Base-by-base conservation (phyloP, 352 stramenopile species). In the Globisporangium alternatum region DNA sequence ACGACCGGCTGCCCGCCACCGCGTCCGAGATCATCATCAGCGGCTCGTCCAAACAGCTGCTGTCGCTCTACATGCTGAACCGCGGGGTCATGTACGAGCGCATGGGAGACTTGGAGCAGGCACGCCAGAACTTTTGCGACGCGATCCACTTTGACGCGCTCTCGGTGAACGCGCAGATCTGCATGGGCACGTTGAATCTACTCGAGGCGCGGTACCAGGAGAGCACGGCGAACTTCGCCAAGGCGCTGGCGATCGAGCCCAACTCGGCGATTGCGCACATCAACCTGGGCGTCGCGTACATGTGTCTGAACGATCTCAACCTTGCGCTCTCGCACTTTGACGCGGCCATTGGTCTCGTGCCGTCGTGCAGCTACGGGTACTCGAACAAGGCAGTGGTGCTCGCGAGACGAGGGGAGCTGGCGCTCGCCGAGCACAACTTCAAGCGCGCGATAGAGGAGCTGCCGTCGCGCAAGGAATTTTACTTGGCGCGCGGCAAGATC, bases 61-160 rank as follows among this genome's bases (percentile, higher is more conserved):
- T 93, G 10, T 74, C 82, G 51, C 63, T 90, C 51, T 90, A 90
- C 64, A 78, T 93, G 71, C 61, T 85, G 43, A 91, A 93, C 52
- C 82, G 80, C 12, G 84, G 84, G 6, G 77, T 90, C 47, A 64
- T 90, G 51, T 75, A 88, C 15, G 80, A 93, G 60, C 83, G 77
- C 3, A 60, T 83, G 35, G 70, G 72, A 4, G 39, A 75, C n/a
- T 66, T 87, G 17, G 72, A 76, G 9, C 67, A 80, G 28, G 82
- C 84, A 12, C 70, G 69, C 12, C 68, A 78, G 48, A 77, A 91
- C 60, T 93, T 86, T 62, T 58, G 60, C 25, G 81, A 91, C 39
- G 82, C 82, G 15, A 66, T 82, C 19, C 75, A 90, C 64, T 91
- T 91, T 56, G 84, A 93, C 47, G 65, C 80, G 10, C 60, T 89